A percentile compares a stretch with the other conserved stretches of the same genome.
Evolutionary conservation across 1,284 basidiomycete species (phyloP).

Genomic region (Ceratobasidium sp.): DNA sequence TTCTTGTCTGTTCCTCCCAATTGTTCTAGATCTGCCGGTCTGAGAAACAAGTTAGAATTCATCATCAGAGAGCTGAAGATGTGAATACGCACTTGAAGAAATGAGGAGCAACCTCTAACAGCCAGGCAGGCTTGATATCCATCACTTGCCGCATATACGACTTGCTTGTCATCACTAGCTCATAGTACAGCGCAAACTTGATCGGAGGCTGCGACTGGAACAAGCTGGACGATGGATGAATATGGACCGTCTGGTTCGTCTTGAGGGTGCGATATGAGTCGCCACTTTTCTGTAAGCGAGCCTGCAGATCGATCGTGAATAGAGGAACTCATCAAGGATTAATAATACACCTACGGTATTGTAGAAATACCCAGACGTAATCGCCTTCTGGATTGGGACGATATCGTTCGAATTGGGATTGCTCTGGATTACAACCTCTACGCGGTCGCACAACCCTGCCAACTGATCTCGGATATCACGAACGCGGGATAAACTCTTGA

Average conservation of each 20-base stretch:
- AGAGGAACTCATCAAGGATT: background rate
- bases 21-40: slow-evolving; percentile 82
- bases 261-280: slow-evolving; percentile 95
- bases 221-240: slow-evolving; percentile 95
- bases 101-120: slow-evolving; percentile 95
- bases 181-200: slow-evolving; percentile 93
- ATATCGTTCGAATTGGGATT: slow-evolving; percentile 94
- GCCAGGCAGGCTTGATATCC: slow-evolving; percentile 94
- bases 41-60: slow-evolving; percentile 39
- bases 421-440: slow-evolving; percentile 90
- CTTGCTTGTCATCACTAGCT: slow-evolving; percentile 90
- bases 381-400: slow-evolving; percentile 92
- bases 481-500: slow-evolving; percentile 94
- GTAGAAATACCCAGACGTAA: slow-evolving; percentile 97
- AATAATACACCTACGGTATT: slow-evolving; percentile 77
- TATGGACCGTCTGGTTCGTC: slow-evolving; percentile 94
- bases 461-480: slow-evolving; percentile 98
- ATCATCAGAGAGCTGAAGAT: slow-evolving; percentile 39
- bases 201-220: slow-evolving; percentile 97
- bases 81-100: slow-evolving; percentile 79
- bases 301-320: slow-evolving; percentile 62
- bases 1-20: slow-evolving; percentile 87
- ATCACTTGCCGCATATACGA: slow-evolving; percentile 79
- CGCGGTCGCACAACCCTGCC: slow-evolving; percentile 94
- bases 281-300: slow-evolving; percentile 89